Evolutionary conservation across 495 filamentous ascomycete species (phyloP), one percentile per base, ranked within the genome.

Genomic region (Penicillium bovifimosum): DNA sequence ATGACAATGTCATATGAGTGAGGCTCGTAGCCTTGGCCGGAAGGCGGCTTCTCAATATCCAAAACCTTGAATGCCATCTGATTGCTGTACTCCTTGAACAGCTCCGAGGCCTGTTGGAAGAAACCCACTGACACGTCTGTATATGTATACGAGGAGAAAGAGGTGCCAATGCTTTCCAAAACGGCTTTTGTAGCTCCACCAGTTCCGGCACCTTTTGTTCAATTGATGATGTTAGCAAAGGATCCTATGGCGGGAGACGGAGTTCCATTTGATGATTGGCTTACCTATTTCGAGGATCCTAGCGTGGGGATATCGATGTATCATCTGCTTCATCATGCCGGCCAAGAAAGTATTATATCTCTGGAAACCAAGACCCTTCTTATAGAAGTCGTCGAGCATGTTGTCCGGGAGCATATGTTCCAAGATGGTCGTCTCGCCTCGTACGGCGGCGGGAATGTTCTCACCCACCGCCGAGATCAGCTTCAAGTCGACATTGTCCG

Each of bases 81-180:
- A 13, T 24, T 24, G 2, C 4, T 31, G 9, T 60, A 39, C 9
- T 34, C 54, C 0, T 32, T 28, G 39, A 70, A 59, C 0, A 41
- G 13, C 5, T 65, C 41, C 6, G 13, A 6, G 0, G 66, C 64
- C 7, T 50, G 17, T 1, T 60, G 57, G 48, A 82, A 79, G 54
- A 74, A 78, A 6, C 58, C 72, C 6, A 39, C 16, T 0, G 74
- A 78, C 13, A 80, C 69, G 52, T 83, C 77, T 2, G 79, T 80
- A 59, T 72, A 75, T 6, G 72, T 78, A 47, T 79, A 80, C 16
- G 68, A 62, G 0, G 54, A 50, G 36, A 48, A 56, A 20, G 31
- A 16, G 9, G 7, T 16, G 9, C 31, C 47, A 53, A 46, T 5
- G 1, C 13, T 18, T 35, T 47, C 29, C 0, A 65, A 41, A n/a